Base-by-base conservation (phyloP, 2,329 filamentous ascomycete species). In the Orbilia ellipsospora region DNA sequence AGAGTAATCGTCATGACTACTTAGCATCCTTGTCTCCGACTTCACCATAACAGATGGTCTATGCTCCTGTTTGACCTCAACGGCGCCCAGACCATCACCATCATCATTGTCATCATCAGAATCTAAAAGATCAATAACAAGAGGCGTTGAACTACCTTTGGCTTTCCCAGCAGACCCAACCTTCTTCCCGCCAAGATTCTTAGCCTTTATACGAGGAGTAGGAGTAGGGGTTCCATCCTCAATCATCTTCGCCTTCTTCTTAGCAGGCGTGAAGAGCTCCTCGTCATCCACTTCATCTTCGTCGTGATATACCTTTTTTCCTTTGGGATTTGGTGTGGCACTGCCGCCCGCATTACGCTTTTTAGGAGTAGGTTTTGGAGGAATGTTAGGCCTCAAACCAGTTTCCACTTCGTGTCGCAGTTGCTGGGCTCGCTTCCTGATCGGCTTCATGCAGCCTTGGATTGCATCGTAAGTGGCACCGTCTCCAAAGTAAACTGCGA, bases 381-480 rank as follows among this genome's bases (percentile, higher is more conserved):
- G 50, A n/a, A 51, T 51, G 52, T 62, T 69, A 54, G 73, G 65
- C 48, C 73, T 64, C 7, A 66, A 12, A 42, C 73, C 73, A 16
- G 50, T 69, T 26, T 76, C 73, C 8, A 76, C 60, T 62, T 76
- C 73, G 7, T 65, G 44, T 8, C 65, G 65, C 15, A 76, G 59
- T 13, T 69, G 56, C 8, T 51, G 16, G 7, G 73, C 64, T 48
- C 51, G 56, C n/a, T 50, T 66, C n/a, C 40, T 59, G 23, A 76
- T 64, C 13, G 59, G 73, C 16, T 66, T 66, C 65, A 76, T 59
- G 59, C 73, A 70, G 10, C 60, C 28, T 51, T 70, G 54, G 40
- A 70, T 76, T 13, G 73, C 73, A 70, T 76, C 65, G 40, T 76
- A 76, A 13, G 73, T 76, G 6, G 73, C 66, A 26, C 66, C 66